phyloP scores from a whole-genome alignment of 305 asterid species.

The Rubia occidens region DNA sequence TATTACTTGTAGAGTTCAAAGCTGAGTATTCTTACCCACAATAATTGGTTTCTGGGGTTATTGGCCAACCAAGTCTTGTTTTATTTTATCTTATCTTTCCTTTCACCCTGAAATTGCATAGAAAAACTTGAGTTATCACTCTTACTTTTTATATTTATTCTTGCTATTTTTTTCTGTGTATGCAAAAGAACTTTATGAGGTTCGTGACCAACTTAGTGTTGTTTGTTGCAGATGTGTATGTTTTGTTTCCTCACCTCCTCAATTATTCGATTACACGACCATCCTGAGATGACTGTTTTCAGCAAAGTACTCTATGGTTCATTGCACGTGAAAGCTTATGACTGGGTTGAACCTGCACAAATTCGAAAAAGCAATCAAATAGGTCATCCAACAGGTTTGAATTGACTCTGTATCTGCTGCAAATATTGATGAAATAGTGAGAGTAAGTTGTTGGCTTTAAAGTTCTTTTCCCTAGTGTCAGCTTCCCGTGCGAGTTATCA shows the following conservation, averaged over 20 bases:
- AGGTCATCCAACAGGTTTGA: constrained; percentile 53
- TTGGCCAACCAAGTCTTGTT: background rate
- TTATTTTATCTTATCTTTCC: background rate
- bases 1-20: background rate
- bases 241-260: constrained; percentile 91
- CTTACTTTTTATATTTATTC: background rate
- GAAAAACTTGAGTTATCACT: background rate
- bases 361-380: constrained; percentile 38
- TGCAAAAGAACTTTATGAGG: constrained; percentile 13
- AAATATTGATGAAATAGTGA: constrained; percentile 9
- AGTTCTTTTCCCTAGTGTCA: background rate
- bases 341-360: constrained; percentile 90
- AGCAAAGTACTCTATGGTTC: constrained; percentile 96
- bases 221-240: constrained; percentile 82
- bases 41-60: background rate
- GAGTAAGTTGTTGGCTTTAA: background rate
- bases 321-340: constrained; percentile 89
- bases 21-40: background rate
- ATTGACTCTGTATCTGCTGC: constrained; percentile 16
- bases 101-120: background rate
- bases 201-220: constrained; percentile 24
- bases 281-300: constrained; percentile 92
- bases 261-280: constrained; percentile 92
- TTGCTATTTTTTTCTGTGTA: background rate
- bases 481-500: background rate